A percentile compares a stretch with the other conserved stretches of the same genome.
These are phyloP conservation scores for Licmophora abbreviata DNA, from an alignment of 108 stramenopile genomes.

Conservation along the genomic window DNA sequence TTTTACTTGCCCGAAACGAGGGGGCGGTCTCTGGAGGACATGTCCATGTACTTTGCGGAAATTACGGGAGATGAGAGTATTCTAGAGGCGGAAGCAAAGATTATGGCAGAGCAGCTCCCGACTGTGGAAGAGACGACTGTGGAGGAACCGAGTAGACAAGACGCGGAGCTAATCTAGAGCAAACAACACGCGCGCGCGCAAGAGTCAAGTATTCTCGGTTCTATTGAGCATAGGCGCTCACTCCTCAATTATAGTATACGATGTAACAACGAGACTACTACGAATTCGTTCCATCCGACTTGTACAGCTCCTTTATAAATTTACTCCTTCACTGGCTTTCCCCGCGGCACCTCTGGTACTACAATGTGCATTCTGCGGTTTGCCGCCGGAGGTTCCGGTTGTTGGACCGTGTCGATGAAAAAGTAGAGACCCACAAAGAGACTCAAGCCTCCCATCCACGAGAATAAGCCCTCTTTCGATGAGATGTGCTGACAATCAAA, in stretches of 20 bases:
- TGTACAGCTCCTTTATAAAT: no score
- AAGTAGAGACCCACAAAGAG: slow-evolving; percentile 60
- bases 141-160: no score
- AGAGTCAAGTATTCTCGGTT: no score
- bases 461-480: slow-evolving; percentile 59
- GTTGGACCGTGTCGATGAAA: slow-evolving; percentile 30
- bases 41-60: slow-evolving; percentile 57
- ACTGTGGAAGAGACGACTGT: not conserved
- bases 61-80: slow-evolving; percentile 45
- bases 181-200: no score
- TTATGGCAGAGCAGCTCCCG: not conserved
- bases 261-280: no score
- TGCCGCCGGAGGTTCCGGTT: slow-evolving; percentile 1
- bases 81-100: slow-evolving; percentile 34
- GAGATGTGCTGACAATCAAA: slow-evolving; percentile 91
- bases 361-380: slow-evolving; percentile 4
- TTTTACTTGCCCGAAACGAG: slow-evolving; percentile 61
- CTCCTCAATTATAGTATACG: no score
- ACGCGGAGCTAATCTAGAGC: no score
- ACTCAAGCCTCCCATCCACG: slow-evolving; percentile 78
- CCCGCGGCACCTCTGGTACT: slow-evolving; percentile 3
- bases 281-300: no score
- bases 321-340: no score
- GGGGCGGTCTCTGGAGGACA: slow-evolving; percentile 49
- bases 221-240: no score